A percentile compares a stretch with the other conserved stretches of the same genome.
Evolutionary conservation across 441 rosid species (phyloP).

Genomic region (Pelargonium citronellum): DNA sequence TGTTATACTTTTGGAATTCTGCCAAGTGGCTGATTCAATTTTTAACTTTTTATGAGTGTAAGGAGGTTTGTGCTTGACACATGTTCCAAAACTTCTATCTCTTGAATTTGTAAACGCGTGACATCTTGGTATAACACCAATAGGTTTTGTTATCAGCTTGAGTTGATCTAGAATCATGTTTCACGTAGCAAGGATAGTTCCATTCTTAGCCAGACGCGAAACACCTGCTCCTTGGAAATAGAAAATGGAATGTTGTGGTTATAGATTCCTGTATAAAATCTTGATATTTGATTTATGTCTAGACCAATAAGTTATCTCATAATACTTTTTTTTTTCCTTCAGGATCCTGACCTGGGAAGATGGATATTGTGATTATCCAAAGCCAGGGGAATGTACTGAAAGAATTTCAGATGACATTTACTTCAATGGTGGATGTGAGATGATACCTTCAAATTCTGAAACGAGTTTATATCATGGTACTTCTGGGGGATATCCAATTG

Average conservation of each 20-base stretch:
- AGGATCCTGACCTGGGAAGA: constrained; percentile 4
- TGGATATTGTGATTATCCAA: neutral
- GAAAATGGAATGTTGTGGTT: neutral
- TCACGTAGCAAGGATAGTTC: neutral
- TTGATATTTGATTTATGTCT: neutral
- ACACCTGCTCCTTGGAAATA: neutral
- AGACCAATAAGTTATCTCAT: neutral
- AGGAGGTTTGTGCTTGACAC: neutral
- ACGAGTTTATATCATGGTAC: constrained; percentile 1
- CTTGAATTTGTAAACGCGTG: neutral
- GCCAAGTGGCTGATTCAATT: no score
- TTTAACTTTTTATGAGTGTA: no score
- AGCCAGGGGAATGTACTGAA: neutral
- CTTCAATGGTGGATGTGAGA: neutral
- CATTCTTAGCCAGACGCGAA: neutral
- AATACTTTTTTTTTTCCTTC: neutral
- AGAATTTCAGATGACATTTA: neutral
- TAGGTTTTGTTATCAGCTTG: neutral
- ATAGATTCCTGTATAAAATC: neutral
- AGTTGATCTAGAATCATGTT: neutral
- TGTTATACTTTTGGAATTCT: no score
- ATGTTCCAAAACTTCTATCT: neutral
- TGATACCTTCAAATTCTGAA: neutral
- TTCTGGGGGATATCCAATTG: constrained; percentile 29
- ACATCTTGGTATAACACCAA: neutral